A percentile compares a stretch with the other conserved stretches of the same genome.
Conservation (phyloP, 352 stramenopile species). For the Phytophthora aleatoria region DNA sequence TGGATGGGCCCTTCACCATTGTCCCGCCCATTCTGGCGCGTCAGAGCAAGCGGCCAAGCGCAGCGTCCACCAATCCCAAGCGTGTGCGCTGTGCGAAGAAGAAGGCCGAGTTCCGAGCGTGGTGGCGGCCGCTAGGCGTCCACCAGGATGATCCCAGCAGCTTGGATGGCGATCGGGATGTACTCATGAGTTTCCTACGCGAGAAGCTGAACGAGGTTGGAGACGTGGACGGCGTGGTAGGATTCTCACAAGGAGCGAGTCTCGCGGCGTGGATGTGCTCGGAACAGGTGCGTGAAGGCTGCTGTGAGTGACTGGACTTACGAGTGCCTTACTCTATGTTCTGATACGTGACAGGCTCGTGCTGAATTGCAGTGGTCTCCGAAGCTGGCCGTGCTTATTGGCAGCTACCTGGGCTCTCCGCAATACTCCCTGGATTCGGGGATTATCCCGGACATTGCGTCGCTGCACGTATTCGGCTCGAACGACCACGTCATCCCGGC, state of each 20-base stretch:
- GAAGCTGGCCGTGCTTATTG: slow-evolving; percentile 72
- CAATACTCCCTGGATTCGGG: slow-evolving; percentile 64
- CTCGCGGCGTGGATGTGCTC: slow-evolving; percentile 85
- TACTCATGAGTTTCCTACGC: slow-evolving; percentile 64
- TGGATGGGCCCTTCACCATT: slow-evolving; percentile 76
- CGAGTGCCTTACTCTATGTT: background rate
- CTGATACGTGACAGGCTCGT: slow-evolving; percentile 33
- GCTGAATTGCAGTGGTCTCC: slow-evolving; percentile 71
- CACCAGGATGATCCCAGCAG: slow-evolving; percentile 54
- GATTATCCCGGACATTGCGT: slow-evolving; percentile 53
- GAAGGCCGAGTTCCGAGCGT: slow-evolving; percentile 71
- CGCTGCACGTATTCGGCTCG: slow-evolving; percentile 77
- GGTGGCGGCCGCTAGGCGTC: slow-evolving; percentile 65
- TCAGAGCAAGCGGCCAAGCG: slow-evolving; percentile 35
- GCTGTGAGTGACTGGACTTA: background rate
- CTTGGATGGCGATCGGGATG: slow-evolving; percentile 55
- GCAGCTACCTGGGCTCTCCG: slow-evolving; percentile 68
- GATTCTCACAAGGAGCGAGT: slow-evolving; percentile 83
- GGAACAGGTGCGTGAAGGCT: slow-evolving; percentile 41
- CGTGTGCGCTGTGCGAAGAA: slow-evolving; percentile 56
- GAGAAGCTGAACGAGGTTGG: slow-evolving; percentile 60
- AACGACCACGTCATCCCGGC: slow-evolving; percentile 85
- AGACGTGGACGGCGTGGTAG: slow-evolving; percentile 77
- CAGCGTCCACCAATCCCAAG: slow-evolving; percentile 22
- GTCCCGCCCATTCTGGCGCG: slow-evolving; percentile 71